Base-by-base conservation (phyloP, 148 eudicot genomes). In the Vaccinium darrowii region DNA sequence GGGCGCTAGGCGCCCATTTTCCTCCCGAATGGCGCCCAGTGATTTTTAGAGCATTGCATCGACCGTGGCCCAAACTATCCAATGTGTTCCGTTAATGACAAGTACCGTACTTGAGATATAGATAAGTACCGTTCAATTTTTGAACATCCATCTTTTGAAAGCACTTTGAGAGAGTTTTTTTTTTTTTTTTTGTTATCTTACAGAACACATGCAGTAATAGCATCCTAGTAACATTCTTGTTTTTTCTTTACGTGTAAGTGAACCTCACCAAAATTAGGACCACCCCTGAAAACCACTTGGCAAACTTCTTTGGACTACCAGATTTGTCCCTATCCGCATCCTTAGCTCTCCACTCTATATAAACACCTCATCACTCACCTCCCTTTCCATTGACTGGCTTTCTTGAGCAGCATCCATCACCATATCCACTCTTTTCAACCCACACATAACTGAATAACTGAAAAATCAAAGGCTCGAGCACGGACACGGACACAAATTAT, bases 291-390 rank as follows among this genome's bases (percentile, higher is more conserved):
- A 53, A 23, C 78, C 54, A 83, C n/a, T 75, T 76, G 56, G 85
- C 62, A 82, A 72, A 16, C 30, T 54, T 33, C 27, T 63, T 69
- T 12, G 7, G 62, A 65, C 13, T 67, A 52, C 11, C 49, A 39
- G 50, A 84, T 56, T 54, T 53, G 71, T 85, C 86, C 57, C 58
- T 69, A 69, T 69, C 86, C 62, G 65, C 53, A 30, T 69, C 84
- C 82, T 23, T 19, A 12, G 1, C 82, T 78, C 80, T 76, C 60
- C 81, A 21, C 81, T 79, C 58, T 87, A 84, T 81, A 79, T 58
- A 84, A n/a, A 83, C 74, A 33, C 78, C 83, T 39, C 10, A 43
- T 75, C 63, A 76, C 82, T 30, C 60, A 43, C 11, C 21, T 6
- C 60, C 58, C 47, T n/a, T 36, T 52, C 53, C 58, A 25, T 15